These are phyloP conservation scores for Rhytidiadelphus loreus DNA, from an alignment of 225 moss, liverwort and hornwort genomes.

Conservation along the genomic window DNA sequence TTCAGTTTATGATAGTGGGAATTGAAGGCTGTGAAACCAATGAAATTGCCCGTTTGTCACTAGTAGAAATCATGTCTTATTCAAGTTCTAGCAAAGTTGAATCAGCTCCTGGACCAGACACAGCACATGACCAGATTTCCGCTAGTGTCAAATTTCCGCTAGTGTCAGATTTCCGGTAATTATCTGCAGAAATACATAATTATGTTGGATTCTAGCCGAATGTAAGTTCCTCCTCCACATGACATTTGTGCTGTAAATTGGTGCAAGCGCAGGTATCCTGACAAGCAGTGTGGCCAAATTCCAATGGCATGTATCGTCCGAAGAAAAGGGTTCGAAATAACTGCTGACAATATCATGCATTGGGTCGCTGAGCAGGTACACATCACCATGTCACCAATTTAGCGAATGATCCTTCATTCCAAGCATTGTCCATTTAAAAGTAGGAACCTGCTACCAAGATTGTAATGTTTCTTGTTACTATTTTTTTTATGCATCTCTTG, in stretches of 20 bases:
- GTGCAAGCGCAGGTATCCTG: constrained; percentile 3
- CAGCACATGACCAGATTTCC: neutral
- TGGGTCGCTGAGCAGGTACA: constrained; percentile 22
- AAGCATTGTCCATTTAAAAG: no score
- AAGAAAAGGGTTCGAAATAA: neutral
- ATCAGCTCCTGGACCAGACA: neutral
- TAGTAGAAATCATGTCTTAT: neutral
- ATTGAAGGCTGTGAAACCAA: neutral
- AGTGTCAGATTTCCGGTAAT: no score
- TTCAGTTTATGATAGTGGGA: neutral
- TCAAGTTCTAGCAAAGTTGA: neutral
- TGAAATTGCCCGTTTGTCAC: neutral
- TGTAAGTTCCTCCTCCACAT: neutral
- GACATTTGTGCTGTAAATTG: neutral
- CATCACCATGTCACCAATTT: neutral
- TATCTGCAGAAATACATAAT: neutral
- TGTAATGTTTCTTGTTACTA: no score
- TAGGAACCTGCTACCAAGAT: no score
- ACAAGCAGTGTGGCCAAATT: constrained; percentile 21
- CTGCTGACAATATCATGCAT: neutral
- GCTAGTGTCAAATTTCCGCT: no score
- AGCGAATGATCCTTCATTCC: no score
- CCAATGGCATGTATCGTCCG: constrained; percentile 27
- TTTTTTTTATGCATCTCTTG: no score
- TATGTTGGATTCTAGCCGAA: neutral